Evolutionary conservation across 495 filamentous ascomycete species (phyloP), one percentile per base, ranked within the genome.

Genomic region (Endocarpon pusillum): DNA sequence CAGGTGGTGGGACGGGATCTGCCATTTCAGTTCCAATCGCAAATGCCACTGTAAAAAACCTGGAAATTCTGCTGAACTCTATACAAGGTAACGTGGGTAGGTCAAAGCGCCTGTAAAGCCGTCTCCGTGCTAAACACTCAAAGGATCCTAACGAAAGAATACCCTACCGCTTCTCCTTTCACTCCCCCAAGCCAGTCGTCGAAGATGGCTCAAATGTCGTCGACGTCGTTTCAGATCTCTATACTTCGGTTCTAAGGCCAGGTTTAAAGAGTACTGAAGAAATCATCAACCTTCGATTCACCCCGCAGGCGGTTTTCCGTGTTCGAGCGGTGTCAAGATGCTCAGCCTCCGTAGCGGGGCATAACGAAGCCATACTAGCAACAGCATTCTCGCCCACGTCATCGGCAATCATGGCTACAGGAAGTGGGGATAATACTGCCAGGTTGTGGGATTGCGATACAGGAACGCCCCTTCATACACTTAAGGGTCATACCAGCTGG

Each of bases 391-490:
- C 84, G 0, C 91, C 91, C 0, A 66, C 67, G 17, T 74, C 67
- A 3, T 87, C 83, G 2, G 73, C 78, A 5, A 70, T 75, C 35
- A 71, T 99, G 58, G 83, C 85, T 0, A 89, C 79, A 4, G 91
- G 86, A 0, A 83, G 78, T 40, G 91, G 91, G 22, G 91, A 99
- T 44, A 73, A 73, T 21, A 96, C 91, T 4, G 91, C 89, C 4
- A 63, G 91, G 30, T 72, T 99, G 58, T 94, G 82, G 79, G 89
- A 99, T 44, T 91, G 83, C 34, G 81, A 96, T 46, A 94, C 82
- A 0, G 86, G 86, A 28, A 96, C 87, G 1, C 85, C 91, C 0
- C 58, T 83, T 35, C 69, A 79, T 49, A 94, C 86, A 2, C 54
- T 99, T 16, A 92, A 91, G 50, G 89, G 89, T 9, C 91, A 96